These are phyloP conservation scores for Hanseniaspora clermontiae DNA, from an alignment of 805 yeast species.

Conservation along the genomic window DNA sequence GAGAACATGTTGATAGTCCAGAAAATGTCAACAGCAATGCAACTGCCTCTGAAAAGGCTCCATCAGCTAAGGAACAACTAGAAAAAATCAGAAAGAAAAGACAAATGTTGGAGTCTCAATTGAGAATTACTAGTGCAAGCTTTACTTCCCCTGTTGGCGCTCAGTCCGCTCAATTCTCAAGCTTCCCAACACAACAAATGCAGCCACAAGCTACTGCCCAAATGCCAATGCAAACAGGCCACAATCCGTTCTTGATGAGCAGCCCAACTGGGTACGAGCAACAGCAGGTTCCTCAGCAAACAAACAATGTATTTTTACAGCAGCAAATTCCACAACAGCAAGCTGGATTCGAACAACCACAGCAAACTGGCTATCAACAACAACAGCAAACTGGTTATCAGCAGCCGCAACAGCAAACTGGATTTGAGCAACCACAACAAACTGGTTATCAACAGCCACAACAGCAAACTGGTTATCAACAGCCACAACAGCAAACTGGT, in stretches of 20 bases:
- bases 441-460: conserved; percentile 3
- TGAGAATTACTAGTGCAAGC: conserved; percentile 23
- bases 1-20: conserved; percentile 58
- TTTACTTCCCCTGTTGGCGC: conserved; percentile 23
- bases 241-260: conserved; percentile 17
- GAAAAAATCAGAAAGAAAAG: conserved; percentile 28
- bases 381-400: neutral
- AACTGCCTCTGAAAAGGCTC: conserved; percentile 13
- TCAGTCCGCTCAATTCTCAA: conserved; percentile 15
- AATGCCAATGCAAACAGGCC: conserved; percentile 14
- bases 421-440: conserved; percentile 13
- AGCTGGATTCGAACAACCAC: conserved; percentile 21
- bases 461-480: conserved; percentile 15
- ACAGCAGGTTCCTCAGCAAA: neutral
- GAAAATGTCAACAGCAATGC: conserved; percentile 14
- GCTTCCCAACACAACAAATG: conserved; percentile 16
- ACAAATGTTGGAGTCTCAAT: conserved; percentile 24
- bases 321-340: conserved; percentile 17
- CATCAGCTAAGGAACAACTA: conserved; percentile 24
- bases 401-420: conserved; percentile 13
- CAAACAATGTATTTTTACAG: conserved; percentile 17
- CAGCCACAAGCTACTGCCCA: neutral
- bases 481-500: conserved; percentile 18
- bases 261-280: conserved; percentile 16
- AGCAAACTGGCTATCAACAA: conserved; percentile 13